Base-by-base conservation (phyloP, 1,284 basidiomycete genomes). In the Cystobasidiaceae sp. region DNA sequence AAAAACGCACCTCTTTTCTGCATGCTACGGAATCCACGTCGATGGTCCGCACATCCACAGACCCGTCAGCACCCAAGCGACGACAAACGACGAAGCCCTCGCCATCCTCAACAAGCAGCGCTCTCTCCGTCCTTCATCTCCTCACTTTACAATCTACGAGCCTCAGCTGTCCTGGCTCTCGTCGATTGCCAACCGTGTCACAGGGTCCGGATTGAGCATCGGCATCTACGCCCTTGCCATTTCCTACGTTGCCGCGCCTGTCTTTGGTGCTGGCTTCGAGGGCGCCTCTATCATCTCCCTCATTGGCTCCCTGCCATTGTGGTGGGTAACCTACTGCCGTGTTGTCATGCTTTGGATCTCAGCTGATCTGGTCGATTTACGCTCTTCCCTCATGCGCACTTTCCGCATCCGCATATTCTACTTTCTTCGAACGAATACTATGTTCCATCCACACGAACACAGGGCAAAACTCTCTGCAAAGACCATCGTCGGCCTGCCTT, bases 111-210 rank as follows among this genome's bases (percentile, higher is more conserved):
- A 98, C 81, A 77, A 84, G 70, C 93, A 97, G 78, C 86, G 94
- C 70, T 79, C 88, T 55, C 80, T 82, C 54, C 87, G 94, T 30
- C 94, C 96, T 19, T 87, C 82, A 65, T 89, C 87, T 73, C 94
- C 96, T 23, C 92, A 97, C 78, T 88, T 93, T 73, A 90, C 90
- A 52, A 97, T 97, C 78, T 98, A 97, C 81, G 89, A 73, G 45
- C 70, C 71, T 7, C 73, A 75, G 56, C 71, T 82, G 49, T 97
- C 94, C 45, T 96, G 90, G 90, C 39, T 87, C 62, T 82, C 79
- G 2, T 96, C 92, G 15, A 92, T 94, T 74, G 83, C 82, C 32
- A 87, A 97, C 80, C 88, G 94, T 77, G 78, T 84, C 50, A 90
- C 92, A 5, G 94, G 96, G 67, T 82, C 79, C 23, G 89, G 81